These are phyloP conservation scores for Phytophthora nicotianae DNA, from an alignment of 352 stramenopile species.

Conservation along the genomic window DNA sequence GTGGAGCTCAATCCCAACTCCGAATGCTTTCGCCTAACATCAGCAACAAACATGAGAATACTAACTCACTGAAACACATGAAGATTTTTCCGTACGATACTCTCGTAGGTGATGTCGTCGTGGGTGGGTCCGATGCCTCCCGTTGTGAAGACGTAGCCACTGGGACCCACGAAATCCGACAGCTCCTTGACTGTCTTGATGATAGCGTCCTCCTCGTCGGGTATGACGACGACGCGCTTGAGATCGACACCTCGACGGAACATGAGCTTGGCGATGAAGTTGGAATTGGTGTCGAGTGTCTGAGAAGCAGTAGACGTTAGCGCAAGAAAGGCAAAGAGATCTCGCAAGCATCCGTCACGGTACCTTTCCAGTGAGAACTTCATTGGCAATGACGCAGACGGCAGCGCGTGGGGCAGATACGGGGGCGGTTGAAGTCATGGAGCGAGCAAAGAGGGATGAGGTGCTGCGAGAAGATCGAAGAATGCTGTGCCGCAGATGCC, in stretches of 20 bases:
- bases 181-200: conserved; percentile 72
- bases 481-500: neutral
- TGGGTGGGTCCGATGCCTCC: conserved; percentile 85
- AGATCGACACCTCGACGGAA: conserved; percentile 81
- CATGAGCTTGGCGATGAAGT: conserved; percentile 84
- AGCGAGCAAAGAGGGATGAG: neutral
- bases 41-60: neutral
- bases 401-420: conserved; percentile 50
- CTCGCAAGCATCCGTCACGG: conserved; percentile 28
- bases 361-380: conserved; percentile 88
- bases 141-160: conserved; percentile 83
- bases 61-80: neutral
- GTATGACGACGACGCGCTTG: conserved; percentile 76
- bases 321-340: conserved; percentile 8
- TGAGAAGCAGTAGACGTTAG: conserved; percentile 22
- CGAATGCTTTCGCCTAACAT: conserved; percentile 67
- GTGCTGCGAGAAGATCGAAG: neutral
- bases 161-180: conserved; percentile 70
- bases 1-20: conserved; percentile 60
- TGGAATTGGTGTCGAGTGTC: conserved; percentile 87
- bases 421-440: conserved; percentile 1
- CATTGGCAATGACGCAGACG: conserved; percentile 82
- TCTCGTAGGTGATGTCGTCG: conserved; percentile 90
- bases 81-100: conserved; percentile 6
- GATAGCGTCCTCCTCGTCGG: conserved; percentile 80